Evolutionary conservation across 2,329 filamentous ascomycete species (phyloP).

Genomic region (Apiospora koreana): DNA sequence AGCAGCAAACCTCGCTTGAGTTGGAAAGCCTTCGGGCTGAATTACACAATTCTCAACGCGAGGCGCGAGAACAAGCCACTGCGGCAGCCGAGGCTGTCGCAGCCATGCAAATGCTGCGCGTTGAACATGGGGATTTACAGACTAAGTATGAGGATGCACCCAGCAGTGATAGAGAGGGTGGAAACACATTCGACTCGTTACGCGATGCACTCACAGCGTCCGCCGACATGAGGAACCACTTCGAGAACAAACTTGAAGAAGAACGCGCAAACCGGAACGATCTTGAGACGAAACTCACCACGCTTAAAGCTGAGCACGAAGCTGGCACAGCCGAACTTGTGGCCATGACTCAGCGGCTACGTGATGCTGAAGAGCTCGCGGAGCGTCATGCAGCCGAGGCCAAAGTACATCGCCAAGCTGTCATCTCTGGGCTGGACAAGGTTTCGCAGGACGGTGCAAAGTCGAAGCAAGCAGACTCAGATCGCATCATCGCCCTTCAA

Average conservation of each 20-base stretch:
- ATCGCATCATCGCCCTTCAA: constrained; percentile 74
- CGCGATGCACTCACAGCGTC: constrained; percentile 79
- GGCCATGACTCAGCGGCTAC: constrained; percentile 69
- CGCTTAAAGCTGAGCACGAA: constrained; percentile 82
- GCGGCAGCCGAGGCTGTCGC: constrained; percentile 75
- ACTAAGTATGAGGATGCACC: constrained; percentile 67
- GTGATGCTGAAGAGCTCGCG: constrained; percentile 84
- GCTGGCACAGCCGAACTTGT: constrained; percentile 77
- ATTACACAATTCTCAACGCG: constrained; percentile 76
- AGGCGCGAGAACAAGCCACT: constrained; percentile 80
- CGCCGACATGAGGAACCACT: constrained; percentile 69
- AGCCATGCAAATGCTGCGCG: constrained; percentile 70
- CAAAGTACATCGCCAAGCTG: constrained; percentile 77
- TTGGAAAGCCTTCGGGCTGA: constrained; percentile 84
- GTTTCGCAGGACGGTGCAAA: constrained; percentile 57
- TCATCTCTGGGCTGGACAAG: constrained; percentile 81
- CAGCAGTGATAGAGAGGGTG: constrained; percentile 68
- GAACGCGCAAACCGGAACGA: constrained; percentile 75
- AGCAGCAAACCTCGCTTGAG: constrained; percentile 81
- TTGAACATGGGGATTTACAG: constrained; percentile 83
- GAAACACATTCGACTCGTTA: constrained; percentile 63
- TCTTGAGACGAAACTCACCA: constrained; percentile 74
- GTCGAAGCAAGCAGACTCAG: constrained; percentile 52
- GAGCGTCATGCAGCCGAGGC: constrained; percentile 89
- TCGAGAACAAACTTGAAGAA: constrained; percentile 82